Conservation (phyloP, 768 basidiomycete genomes). For the Russula emetica region DNA sequence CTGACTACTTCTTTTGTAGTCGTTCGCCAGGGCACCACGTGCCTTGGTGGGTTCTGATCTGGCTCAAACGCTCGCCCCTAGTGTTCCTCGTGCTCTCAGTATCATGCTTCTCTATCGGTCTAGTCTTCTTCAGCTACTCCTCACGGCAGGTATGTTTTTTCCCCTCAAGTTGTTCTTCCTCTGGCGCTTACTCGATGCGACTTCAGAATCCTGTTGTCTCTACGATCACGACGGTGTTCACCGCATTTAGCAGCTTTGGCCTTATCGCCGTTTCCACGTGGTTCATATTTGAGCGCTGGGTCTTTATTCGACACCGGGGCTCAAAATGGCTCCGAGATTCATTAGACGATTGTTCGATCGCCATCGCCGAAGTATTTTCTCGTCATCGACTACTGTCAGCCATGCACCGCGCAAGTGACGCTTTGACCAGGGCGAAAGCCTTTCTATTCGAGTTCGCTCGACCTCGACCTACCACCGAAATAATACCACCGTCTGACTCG, state of each 20-base stretch:
- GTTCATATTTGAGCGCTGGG: slow-evolving; percentile 69
- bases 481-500: slow-evolving; percentile 10
- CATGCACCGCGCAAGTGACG: not conserved
- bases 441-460: not conserved
- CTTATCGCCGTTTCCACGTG: slow-evolving; percentile 66
- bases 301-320: slow-evolving; percentile 57
- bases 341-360: slow-evolving; percentile 39
- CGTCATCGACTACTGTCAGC: slow-evolving; percentile 14
- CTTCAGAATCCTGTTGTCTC: slow-evolving; percentile 55
- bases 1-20: slow-evolving; percentile 36
- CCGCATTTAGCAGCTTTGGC: slow-evolving; percentile 67
- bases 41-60: slow-evolving; percentile 81
- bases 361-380: slow-evolving; percentile 27
- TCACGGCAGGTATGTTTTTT: slow-evolving; percentile 53
- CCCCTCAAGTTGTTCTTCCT: too few relatives aligned
- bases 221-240: slow-evolving; percentile 72
- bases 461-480: slow-evolving; percentile 5
- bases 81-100: slow-evolving; percentile 82
- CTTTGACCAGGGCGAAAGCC: slow-evolving; percentile 1
- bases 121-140: slow-evolving; percentile 75
- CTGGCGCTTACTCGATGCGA: not conserved
- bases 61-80: slow-evolving; percentile 80
- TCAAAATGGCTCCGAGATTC: slow-evolving; percentile 68
- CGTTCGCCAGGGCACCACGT: slow-evolving; percentile 72
- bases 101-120: slow-evolving; percentile 74